These are phyloP conservation scores for Botrytis byssoidea DNA, from an alignment of 2,329 filamentous ascomycete genomes.

Conservation along the genomic window DNA sequence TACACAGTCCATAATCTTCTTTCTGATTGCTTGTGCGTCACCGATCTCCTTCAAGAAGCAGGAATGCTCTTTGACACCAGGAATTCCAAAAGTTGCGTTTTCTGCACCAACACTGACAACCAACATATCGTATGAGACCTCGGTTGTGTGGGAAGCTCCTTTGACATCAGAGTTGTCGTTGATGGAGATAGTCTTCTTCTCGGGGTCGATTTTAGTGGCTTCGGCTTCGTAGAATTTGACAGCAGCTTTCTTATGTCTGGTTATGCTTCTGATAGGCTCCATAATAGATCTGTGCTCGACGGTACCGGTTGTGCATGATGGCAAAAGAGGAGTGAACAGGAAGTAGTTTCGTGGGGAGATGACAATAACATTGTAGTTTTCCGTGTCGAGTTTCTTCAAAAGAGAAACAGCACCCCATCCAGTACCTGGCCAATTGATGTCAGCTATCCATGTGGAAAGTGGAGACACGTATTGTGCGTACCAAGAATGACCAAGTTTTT, in stretches of 20 bases:
- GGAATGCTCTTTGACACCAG: constrained; percentile 89
- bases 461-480: constrained; percentile 45
- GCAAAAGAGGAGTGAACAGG: constrained; percentile 95
- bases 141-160: constrained; percentile 75
- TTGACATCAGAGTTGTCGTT: constrained; percentile 92
- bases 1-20: constrained; percentile 99
- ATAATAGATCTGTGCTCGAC: constrained; percentile 99
- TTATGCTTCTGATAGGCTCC: constrained; percentile 95
- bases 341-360: constrained; percentile 99
- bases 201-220: constrained; percentile 90
- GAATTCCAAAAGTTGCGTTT: constrained; percentile 98
- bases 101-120: constrained; percentile 96
- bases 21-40: constrained; percentile 94
- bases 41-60: constrained; percentile 98
- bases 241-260: constrained; percentile 87
- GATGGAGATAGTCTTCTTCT: constrained; percentile 84
- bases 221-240: constrained; percentile 99
- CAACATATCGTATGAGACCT: constrained; percentile 97
- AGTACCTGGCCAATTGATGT: constrained; percentile 60
- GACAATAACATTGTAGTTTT: constrained; percentile 98
- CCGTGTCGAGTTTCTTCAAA: constrained; percentile 96
- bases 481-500: constrained; percentile 96
- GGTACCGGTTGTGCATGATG: constrained; percentile 94
- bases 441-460: constrained; percentile 13
- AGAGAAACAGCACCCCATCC: constrained; percentile 96